These are phyloP conservation scores for Mycena sp. DNA, from an alignment of 1,284 basidiomycete species.

Conservation along the genomic window DNA sequence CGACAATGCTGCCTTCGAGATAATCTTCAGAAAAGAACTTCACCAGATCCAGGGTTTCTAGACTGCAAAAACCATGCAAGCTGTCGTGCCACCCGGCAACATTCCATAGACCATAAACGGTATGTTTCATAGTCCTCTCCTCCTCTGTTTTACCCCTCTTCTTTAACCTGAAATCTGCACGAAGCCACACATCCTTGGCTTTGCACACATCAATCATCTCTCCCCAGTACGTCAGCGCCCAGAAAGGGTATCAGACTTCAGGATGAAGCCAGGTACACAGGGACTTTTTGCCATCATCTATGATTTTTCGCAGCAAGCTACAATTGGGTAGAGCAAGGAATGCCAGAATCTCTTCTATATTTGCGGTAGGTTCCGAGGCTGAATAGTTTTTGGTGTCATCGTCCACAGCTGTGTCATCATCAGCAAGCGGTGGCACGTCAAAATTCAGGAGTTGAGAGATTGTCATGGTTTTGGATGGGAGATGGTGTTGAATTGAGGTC, in stretches of 20 bases:
- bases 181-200: not conserved
- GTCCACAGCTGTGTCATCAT: not conserved
- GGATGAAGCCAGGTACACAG: no score
- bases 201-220: not conserved
- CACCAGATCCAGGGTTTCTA: no score
- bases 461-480: not conserved
- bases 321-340: not conserved
- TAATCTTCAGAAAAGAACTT: no score
- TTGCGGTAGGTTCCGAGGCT: not conserved
- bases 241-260: constrained; percentile 12
- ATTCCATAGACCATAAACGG: no score
- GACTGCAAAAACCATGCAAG: no score
- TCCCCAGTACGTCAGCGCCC: not conserved
- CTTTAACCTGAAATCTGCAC: not conserved
- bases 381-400: not conserved
- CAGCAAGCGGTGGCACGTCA: not conserved
- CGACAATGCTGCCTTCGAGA: no score
- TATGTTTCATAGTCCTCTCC: no score
- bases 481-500: not conserved
- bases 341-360: not conserved
- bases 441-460: not conserved
- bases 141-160: not conserved
- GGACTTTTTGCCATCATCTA: no score
- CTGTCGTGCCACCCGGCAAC: no score
- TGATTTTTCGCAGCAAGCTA: no score